Evolutionary conservation across 495 filamentous ascomycete genomes (phyloP).

Genomic region (Sporormia fimetaria): DNA sequence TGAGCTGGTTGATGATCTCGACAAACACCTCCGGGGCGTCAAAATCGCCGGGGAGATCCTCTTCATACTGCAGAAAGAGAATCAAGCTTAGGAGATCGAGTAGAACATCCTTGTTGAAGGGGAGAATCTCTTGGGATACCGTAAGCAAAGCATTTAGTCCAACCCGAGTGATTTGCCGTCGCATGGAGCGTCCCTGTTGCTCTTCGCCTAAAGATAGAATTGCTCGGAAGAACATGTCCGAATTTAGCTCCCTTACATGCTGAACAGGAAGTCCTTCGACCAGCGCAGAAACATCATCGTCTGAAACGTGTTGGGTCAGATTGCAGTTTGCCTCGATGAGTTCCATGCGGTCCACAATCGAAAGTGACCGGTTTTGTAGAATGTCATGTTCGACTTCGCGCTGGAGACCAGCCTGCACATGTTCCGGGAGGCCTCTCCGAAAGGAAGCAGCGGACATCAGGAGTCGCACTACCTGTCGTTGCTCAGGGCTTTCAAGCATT

Average conservation of each 20-base stretch:
- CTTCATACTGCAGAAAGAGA: constrained; percentile 69
- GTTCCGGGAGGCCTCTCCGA: constrained; percentile 6
- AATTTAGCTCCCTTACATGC: constrained; percentile 46
- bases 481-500: constrained; percentile 2
- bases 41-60: constrained; percentile 53
- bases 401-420: constrained; percentile 12
- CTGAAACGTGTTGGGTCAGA: constrained; percentile 59
- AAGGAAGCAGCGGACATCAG: constrained; percentile 20
- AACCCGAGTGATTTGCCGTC: constrained; percentile 39
- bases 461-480: constrained; percentile 9
- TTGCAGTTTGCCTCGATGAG: constrained; percentile 59
- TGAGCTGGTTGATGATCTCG: constrained; percentile 53
- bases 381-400: constrained; percentile 42
- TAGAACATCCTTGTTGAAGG: constrained; percentile 55
- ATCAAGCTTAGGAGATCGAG: constrained; percentile 74
- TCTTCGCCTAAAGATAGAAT: constrained; percentile 29
- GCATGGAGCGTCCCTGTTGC: constrained; percentile 30
- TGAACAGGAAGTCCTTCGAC: constrained; percentile 37
- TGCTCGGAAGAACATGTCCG: constrained; percentile 41
- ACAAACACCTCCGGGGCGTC: constrained; percentile 57
- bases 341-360: constrained; percentile 58
- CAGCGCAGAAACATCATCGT: constrained; percentile 50
- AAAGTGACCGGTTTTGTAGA: constrained; percentile 53
- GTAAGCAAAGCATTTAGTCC: constrained; percentile 61
- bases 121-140: constrained; percentile 66